A percentile compares a stretch with the other conserved stretches of the same genome.
Conservation (phyloP, 257 asterid genomes). For the Penstemon davidsonii region DNA sequence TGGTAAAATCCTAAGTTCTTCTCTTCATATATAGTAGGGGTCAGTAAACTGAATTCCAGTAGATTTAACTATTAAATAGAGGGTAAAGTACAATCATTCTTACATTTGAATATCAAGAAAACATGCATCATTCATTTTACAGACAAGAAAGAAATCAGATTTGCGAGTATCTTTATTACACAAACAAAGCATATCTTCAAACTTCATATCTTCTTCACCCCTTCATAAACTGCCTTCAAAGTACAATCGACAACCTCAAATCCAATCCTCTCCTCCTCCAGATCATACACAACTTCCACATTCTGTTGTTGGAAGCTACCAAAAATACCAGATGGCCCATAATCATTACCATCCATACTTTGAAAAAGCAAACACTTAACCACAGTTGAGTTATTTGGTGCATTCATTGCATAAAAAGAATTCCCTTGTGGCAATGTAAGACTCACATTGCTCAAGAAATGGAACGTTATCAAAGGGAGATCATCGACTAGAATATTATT, state of each 20-base stretch:
- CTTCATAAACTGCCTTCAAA: constrained; percentile 43
- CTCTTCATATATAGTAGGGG: too few species aligned
- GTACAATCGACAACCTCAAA: constrained; percentile 64
- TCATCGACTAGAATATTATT: constrained; percentile 37
- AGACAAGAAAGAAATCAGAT: too few species aligned
- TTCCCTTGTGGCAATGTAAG: constrained; percentile 55
- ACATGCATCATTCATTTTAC: too few species aligned
- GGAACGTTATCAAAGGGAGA: constrained; percentile 57
- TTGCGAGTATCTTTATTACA: too few species aligned
- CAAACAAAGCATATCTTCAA: too few species aligned
- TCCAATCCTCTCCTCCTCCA: constrained; percentile 70
- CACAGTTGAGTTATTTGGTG: constrained; percentile 52
- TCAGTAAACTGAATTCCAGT: too few species aligned
- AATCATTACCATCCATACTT: constrained; percentile 50
- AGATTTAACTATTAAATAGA: too few species aligned
- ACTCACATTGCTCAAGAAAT: constrained; percentile 57
- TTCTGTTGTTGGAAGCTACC: constrained; percentile 78
- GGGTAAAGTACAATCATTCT: too few species aligned
- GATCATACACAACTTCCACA: constrained; percentile 75
- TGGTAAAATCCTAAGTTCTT: too few species aligned
- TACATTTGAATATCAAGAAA: too few species aligned
- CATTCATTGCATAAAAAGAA: constrained; percentile 61
- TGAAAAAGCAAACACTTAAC: constrained; percentile 62
- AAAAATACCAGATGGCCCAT: constrained; percentile 73
- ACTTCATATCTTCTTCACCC: constrained; percentile 34